Evolutionary conservation across 352 stramenopile species (phyloP), one percentile per base, ranked within the genome.

Genomic region (Ophiocytium majus): DNA sequence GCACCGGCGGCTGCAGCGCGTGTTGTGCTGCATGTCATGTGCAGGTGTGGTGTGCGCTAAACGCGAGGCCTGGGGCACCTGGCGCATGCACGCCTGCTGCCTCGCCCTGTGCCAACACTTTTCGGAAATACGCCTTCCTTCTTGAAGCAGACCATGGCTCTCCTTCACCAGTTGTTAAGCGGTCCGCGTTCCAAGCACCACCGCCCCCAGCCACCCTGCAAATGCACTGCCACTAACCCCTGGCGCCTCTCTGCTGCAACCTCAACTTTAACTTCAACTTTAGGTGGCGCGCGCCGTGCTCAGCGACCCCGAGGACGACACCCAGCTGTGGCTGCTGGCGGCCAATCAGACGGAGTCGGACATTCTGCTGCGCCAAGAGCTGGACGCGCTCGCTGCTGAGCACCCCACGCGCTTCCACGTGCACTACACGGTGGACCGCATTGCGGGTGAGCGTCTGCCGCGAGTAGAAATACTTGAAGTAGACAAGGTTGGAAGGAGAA

Each of bases 291-390:
- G 35, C 71, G 80, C 80, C 10, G 66, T 88, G 19, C 76, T 88
- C 23, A 85, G 50, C 50, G 57, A 88, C 84, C 84, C 84, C 19
- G 66, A 71, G 1, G 84, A 88, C 76, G 71, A 66, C 33, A 85
- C 86, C 19, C 1, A 86, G 63, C 64, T 92, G 37, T 89, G 64
- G 43, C 82, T 98, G 79, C 87, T 98, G 0, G 97, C 97, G 86
- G 95, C 94, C 50, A 98, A 98, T 90, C 94, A 98, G 89, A 97
- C 93, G 1, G 94, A 98, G 88, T 91, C 95, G 17, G 96, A 99
- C 90, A 99, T 99, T 89, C 91, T 99, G 50, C 93, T 97, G 84
- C 92, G 94, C 63, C 90, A 97, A 17, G 96, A 98, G 80, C 71
- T 88, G 10, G 80, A 88, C 57, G 79, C 80, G 0, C 43, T 88